Conservation (phyloP, 805 yeast genomes). For the Nakazawaea holstii region DNA sequence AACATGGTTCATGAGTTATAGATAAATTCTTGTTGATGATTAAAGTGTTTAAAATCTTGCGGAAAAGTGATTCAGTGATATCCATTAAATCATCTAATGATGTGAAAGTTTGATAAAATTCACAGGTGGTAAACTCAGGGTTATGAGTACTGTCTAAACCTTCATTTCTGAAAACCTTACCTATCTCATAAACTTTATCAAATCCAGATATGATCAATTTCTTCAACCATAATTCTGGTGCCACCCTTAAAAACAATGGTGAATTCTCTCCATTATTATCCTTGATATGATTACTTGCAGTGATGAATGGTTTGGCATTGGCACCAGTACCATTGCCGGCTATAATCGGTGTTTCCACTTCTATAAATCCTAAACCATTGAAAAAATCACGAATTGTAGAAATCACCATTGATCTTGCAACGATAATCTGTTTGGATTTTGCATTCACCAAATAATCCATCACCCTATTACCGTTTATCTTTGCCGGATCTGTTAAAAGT, state of each 20-base stretch:
- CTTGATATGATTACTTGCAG: conserved; percentile 33
- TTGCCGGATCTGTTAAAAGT: conserved; percentile 44
- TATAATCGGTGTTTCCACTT: conserved; percentile 86
- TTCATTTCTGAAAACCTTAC: conserved; percentile 83
- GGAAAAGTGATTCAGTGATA: conserved; percentile 56
- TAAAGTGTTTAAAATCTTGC: conserved; percentile 30
- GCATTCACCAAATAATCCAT: conserved; percentile 66
- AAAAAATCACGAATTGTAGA: conserved; percentile 54
- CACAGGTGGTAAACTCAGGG: conserved; percentile 90
- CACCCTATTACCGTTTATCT: conserved; percentile 63
- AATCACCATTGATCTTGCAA: conserved; percentile 51
- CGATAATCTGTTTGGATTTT: conserved; percentile 37
- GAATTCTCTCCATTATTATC: conserved; percentile 19
- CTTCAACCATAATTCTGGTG: conserved; percentile 95
- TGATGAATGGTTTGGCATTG: conserved; percentile 79
- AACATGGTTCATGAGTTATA: conserved; percentile 20
- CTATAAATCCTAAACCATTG: conserved; percentile 51
- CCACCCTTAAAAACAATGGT: conserved; percentile 67
- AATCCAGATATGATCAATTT: conserved; percentile 78
- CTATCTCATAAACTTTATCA: conserved; percentile 83
- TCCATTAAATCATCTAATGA: conserved; percentile 60
- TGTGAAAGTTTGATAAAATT: conserved; percentile 75
- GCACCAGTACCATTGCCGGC: conserved; percentile 76
- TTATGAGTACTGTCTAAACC: conserved; percentile 91
- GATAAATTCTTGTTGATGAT: conserved; percentile 13